These are phyloP conservation scores for Didymella pomorum DNA, from an alignment of 2,329 filamentous ascomycete species.

Conservation along the genomic window DNA sequence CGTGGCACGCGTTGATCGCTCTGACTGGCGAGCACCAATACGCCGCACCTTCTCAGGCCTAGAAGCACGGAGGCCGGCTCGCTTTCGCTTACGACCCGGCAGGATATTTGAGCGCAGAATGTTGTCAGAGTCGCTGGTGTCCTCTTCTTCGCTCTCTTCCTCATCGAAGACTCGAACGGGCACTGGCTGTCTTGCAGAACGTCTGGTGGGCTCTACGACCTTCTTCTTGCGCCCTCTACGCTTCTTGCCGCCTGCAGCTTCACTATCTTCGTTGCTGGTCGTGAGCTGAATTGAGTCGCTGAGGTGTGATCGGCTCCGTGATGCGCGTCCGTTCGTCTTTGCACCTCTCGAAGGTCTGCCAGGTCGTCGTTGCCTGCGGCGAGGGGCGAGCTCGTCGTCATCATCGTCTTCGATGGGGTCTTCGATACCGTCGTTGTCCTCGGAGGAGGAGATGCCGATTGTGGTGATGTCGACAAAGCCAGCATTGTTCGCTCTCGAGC, in stretches of 20 bases:
- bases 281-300: constrained; percentile 16
- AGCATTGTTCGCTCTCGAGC: constrained; percentile 22
- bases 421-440: constrained; percentile 25
- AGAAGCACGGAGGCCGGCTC: constrained; percentile 21
- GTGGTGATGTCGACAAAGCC: constrained; percentile 44
- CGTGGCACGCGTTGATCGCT: constrained; percentile 55
- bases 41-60: constrained; percentile 33
- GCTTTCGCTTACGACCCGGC: constrained; percentile 51
- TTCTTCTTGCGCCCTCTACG: constrained; percentile 31
- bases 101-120: constrained; percentile 55
- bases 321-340: constrained; percentile 17
- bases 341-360: not conserved
- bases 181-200: constrained; percentile 36
- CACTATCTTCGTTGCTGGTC: constrained; percentile 37
- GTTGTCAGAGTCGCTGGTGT: constrained; percentile 44
- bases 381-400: constrained; percentile 37
- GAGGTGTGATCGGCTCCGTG: constrained; percentile 27
- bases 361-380: constrained; percentile 25
- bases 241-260: constrained; percentile 15
- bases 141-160: constrained; percentile 29
- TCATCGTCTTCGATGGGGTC: constrained; percentile 11
- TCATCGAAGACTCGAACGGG: constrained; percentile 26
- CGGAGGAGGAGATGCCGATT: constrained; percentile 41
- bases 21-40: constrained; percentile 53
- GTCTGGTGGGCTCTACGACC: constrained; percentile 37